Conservation (phyloP, 2,329 filamentous ascomycete genomes). For the Diaporthe helianthi region DNA sequence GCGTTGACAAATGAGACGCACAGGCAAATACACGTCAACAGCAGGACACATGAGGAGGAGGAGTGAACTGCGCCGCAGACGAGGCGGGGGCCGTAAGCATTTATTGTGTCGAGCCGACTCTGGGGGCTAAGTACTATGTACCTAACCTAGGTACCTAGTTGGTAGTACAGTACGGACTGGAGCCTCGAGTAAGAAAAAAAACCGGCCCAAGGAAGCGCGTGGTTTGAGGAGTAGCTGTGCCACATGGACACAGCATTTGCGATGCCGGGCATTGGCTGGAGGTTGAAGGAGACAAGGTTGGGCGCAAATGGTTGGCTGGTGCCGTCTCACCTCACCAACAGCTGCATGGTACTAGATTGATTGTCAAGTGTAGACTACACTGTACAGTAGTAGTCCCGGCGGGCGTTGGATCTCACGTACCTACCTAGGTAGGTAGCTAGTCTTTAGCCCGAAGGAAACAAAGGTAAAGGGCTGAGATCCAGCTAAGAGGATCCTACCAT, state of each 20-base stretch:
- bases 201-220: background rate
- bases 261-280: constrained; percentile 29
- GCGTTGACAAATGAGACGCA: constrained; percentile 20
- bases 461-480: constrained; percentile 25
- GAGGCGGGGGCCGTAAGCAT: constrained; percentile 31
- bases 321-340: constrained; percentile 16
- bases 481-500: constrained; percentile 29
- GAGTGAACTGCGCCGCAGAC: constrained; percentile 21
- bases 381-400: constrained; percentile 1
- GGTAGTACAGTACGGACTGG: constrained; percentile 3
- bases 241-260: constrained; percentile 21
- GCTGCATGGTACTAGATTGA: constrained; percentile 26
- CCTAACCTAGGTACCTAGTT: constrained; percentile 17
- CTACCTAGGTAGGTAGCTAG: constrained; percentile 8
- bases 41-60: constrained; percentile 4
- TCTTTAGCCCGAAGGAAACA: constrained; percentile 4
- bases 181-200: constrained; percentile 4
- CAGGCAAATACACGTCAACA: background rate
- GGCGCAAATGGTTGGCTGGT: constrained; percentile 25
- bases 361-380: constrained; percentile 9
- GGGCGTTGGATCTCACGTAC: constrained; percentile 25
- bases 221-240: constrained; percentile 30
- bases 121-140: constrained; percentile 7
- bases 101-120: constrained; percentile 26
- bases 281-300: constrained; percentile 19